Base-by-base conservation (phyloP, 179 eudicot genomes). In the Silene vulgaris region DNA sequence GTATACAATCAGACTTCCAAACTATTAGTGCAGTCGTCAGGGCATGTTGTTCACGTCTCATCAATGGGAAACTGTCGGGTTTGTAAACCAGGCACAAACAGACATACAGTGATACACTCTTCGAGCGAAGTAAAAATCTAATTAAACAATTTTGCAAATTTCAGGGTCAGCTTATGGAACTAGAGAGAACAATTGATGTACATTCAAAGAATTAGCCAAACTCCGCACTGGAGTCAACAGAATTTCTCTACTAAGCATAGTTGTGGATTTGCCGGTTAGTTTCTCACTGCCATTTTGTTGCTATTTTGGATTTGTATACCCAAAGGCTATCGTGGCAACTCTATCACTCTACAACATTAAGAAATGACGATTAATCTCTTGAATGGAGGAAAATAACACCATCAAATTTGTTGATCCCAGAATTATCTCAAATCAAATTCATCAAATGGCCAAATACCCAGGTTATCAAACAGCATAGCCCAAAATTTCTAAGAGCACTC, bases 221-320 rank as follows among this genome's bases (percentile, higher is more conserved):
- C 93, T 93, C 74, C 90, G 75, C 16, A 87, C 92, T 73, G 98
- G 98, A 87, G 79, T 74, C 63, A 91, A 93, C 81, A 86, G 74
- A 23, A 23, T 23, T 23, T 0, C 26, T 23, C 26, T 23, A 23
- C 26, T 23, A 23, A 23, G 26, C 26, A 77, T 91, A 75, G 86
- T 92, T 61, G 90, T 90, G 79, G 98, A 97, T 40, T 86, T 93
- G 78, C 91, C 90, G 80, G 98, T 91, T 75, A 85, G 89, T 85
- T 76, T 72, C 52, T 54, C 6, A 3, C 60, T 16, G 5, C 73
- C 29, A 20, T 63, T 71, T 16, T 54, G 52, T 56, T 32, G 0
- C 4, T 32, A 32, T 32, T 32, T 32, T 32, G 35, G 35, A 32
- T 32, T 32, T 32, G 35, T 32, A 4, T 32, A 32, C 35, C 35